Percentiles rank a stretch among this genome's conserved stretches.
These are phyloP conservation scores for Croton setiger DNA, from an alignment of 441 rosid species.

Conservation along the genomic window DNA sequence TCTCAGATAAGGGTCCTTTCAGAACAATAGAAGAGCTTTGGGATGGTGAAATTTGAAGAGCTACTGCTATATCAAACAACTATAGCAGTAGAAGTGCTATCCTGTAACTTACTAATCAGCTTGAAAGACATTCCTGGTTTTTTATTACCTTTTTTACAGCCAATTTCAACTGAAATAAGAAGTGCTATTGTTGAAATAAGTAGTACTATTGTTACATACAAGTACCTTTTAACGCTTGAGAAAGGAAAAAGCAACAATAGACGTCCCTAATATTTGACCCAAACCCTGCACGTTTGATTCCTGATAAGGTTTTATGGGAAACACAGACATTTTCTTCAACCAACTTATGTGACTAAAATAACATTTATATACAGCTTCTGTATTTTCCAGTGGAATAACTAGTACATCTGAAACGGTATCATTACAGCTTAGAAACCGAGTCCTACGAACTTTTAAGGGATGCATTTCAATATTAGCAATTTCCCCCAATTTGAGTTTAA, in stretches of 20 bases:
- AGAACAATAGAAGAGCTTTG: slow-evolving; percentile 42
- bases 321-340: background rate
- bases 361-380: slow-evolving; percentile 14
- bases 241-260: background rate
- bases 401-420: slow-evolving; percentile 3
- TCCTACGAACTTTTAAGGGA: slow-evolving; percentile 11
- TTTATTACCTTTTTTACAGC: background rate
- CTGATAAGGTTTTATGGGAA: too few relatives aligned
- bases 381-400: background rate
- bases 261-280: background rate
- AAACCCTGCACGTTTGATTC: too few relatives aligned
- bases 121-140: background rate
- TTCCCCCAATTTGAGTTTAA: slow-evolving; percentile 27
- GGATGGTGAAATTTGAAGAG: slow-evolving; percentile 47
- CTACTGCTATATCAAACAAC: background rate
- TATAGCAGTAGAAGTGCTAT: too few relatives aligned
- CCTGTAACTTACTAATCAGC: background rate
- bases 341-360: background rate
- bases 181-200: too few relatives aligned
- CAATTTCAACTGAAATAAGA: too few relatives aligned
- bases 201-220: too few relatives aligned
- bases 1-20: slow-evolving; percentile 43
- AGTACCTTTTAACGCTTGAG: background rate
- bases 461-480: slow-evolving; percentile 3
- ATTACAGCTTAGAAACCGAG: slow-evolving; percentile 5